phyloP scores from a whole-genome alignment of 352 stramenopile species.

The Elongisporangium anandrum region DNA sequence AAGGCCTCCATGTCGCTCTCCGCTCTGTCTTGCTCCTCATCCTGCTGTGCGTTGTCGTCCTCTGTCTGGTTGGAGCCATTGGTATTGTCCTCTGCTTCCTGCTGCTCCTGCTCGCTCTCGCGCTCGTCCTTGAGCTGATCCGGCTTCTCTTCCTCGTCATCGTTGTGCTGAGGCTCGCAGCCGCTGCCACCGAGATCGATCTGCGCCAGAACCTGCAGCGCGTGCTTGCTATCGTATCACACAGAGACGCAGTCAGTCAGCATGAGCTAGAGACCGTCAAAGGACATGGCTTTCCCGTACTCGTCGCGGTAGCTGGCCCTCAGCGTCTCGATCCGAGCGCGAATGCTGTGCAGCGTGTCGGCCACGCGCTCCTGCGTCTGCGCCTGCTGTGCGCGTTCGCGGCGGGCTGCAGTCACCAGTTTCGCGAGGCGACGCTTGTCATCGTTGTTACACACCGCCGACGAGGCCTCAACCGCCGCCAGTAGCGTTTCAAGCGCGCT shows the following conservation, averaged over 20 bases:
- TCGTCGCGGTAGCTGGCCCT: neutral
- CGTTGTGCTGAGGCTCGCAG: conserved; percentile 11
- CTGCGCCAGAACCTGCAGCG: conserved; percentile 33
- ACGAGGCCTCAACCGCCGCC: neutral
- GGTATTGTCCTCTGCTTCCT: conserved; percentile 15
- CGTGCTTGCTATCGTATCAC: conserved; percentile 18
- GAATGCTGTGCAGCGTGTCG: neutral
- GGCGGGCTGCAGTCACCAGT: neutral
- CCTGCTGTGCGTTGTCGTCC: conserved; percentile 11
- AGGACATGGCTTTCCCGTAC: neutral
- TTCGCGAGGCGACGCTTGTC: neutral
- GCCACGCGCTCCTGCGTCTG: neutral
- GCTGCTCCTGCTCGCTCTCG: conserved; percentile 1
- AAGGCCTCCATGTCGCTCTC: neutral
- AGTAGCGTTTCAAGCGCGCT: neutral
- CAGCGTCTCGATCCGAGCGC: neutral
- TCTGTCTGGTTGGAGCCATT: conserved; percentile 50
- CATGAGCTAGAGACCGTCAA: no score
- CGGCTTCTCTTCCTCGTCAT: conserved; percentile 14
- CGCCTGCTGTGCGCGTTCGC: neutral
- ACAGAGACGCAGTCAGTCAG: neutral
- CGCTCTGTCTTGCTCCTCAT: conserved; percentile 3
- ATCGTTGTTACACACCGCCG: neutral
- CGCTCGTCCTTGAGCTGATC: neutral
- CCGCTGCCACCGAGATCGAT: conserved; percentile 3